Evolutionary conservation across 2,329 filamentous ascomycete species (phyloP).

Genomic region (Fusarium ramigenum): DNA sequence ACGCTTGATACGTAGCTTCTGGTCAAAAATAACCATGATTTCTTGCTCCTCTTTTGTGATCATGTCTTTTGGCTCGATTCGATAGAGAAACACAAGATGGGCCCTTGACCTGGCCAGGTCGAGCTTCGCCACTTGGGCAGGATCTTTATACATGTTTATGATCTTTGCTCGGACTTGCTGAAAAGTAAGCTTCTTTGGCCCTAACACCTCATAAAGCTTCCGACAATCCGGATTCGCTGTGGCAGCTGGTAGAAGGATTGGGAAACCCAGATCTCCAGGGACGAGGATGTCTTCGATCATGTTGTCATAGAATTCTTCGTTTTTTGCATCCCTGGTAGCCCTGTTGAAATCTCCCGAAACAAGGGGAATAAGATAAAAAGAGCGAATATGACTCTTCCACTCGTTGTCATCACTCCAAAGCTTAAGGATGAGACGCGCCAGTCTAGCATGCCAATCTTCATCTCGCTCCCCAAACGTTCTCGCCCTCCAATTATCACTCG

Average conservation of each 20-base stretch:
- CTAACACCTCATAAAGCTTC: neutral
- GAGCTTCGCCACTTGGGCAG: neutral
- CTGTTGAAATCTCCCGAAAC: accelerated
- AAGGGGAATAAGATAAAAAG: neutral
- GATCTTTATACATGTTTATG: neutral
- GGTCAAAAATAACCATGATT: neutral
- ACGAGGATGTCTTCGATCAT: neutral
- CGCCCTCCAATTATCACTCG: neutral
- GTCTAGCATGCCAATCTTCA: neutral
- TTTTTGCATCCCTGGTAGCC: too few relatives aligned
- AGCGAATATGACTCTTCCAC: too few relatives aligned
- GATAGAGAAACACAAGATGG: neutral
- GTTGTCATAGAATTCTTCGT: neutral
- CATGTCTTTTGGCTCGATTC: neutral
- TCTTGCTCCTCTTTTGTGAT: neutral
- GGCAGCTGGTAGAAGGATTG: neutral
- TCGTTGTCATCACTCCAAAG: too few relatives aligned
- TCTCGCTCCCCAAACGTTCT: neutral
- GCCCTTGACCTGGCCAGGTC: neutral
- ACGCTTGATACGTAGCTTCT: neutral
- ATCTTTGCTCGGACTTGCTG: neutral
- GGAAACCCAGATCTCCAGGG: neutral
- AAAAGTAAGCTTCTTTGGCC: neutral
- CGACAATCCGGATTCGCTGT: neutral
- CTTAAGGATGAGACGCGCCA: neutral